Base-by-base conservation (phyloP, 306 rosid species). In the Adenanthera pavonina region DNA sequence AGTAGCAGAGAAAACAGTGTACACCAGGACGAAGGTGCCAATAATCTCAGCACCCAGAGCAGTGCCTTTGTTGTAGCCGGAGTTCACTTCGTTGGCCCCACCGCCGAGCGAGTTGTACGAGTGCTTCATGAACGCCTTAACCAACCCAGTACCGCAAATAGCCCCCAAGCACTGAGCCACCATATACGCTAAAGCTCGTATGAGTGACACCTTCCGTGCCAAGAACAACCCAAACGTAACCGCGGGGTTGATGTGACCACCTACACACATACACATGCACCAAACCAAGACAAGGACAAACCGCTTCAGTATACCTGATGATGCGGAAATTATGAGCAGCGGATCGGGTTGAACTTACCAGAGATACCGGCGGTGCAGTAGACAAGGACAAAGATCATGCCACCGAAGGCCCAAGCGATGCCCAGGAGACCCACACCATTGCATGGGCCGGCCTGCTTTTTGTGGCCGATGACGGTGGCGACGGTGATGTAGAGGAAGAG, bases 301-400 rank as follows among this genome's bases (percentile, higher is more conserved):
- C 17, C 16, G 10, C 17, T 33, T 30, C 16, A 60, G 25, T 53
- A 20, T 11, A 20, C 14, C 8, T 19, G 35, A 57, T 57, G 64
- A 12, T 7, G 33, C 14, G 35, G 64, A 57, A 57, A 57, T 60
- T 4, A 4, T 30, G 65, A 59, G 65, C 8, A 25, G 13, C 13
- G 10, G 19, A 40, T 30, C 0, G 11, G 2, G 8, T 7, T 33
- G 1, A 12, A 4, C 25, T 43, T 76, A 91, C 95, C 95, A 7
- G 95, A 91, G 35, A 91, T 89, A 0, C 95, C 95, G 78, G 95
- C 95, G 41, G 95, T 91, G 86, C 95, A 89, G 91, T 91, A 91
- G 54, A 91, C 95, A 43, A 91, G 95, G 71, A 91, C 41, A 49
- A 91, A 91, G 83, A 91, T 91, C 95, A 91, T 91, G 85, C 95